Base-by-base conservation (phyloP, 345 rosid species). In the Boechera stricta region DNA sequence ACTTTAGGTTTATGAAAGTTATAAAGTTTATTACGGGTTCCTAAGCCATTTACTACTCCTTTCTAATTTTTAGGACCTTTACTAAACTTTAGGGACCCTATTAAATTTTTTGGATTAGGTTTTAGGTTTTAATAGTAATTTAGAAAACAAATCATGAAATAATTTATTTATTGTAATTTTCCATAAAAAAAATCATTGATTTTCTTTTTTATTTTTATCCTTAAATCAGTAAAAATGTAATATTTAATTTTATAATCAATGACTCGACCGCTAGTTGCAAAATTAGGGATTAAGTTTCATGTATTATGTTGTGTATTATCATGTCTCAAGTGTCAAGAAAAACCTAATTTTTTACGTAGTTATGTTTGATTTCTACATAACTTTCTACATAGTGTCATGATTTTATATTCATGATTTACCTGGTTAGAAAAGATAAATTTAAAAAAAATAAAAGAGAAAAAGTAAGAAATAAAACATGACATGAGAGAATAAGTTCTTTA, bases 401-500 rank as follows among this genome's bases (percentile, higher is more conserved):
- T 51, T n/a, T 59, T 5, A 16, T 16, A 10, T 39, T 51, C 53
- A 32, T 64, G 45, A 42, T 29, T 8, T 63, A 49, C 18, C 24
- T 2, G 0, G 21, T 48, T 48, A 48, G 1, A 45, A 10, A 44
- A 9, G 5, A 16, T n/a, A 16, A n/a, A 18, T 45, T 1, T 31
- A 4, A 73, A 13, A 11, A 45, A 45, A 8, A 31, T 1, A 12
- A 12, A 16, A 42, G n/a, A 3, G 7, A 3, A 15, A 7, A 24
- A 11, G 13, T 31, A 32, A 9, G 5, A 26, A 48, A 47, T 38
- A 7, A 48, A 59, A 12, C 33, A 42, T 55, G 72, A 45, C n/a
- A 51, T 6, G 5, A 54, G 9, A 70, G 80, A 76, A 76, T 76
- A 76, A 69, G 31, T 76, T 62, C 80, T 31, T 53, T 2, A 42